A percentile compares a stretch with the other conserved stretches of the same genome.
Conservation (phyloP, 1,139 yeast genomes). For the Geotrichum aggregatum region DNA sequence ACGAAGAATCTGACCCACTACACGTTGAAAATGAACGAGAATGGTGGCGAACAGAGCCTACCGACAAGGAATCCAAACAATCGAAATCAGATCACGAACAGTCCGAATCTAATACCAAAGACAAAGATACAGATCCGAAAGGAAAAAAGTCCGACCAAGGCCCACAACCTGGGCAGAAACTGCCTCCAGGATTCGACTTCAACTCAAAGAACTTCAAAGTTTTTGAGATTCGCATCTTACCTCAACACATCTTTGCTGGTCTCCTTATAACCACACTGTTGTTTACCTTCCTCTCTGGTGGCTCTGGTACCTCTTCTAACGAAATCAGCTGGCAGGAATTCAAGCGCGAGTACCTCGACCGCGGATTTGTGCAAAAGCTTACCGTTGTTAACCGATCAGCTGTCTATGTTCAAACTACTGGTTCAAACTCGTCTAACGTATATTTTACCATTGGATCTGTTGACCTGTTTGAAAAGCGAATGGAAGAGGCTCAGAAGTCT, state of each 20-base stretch:
- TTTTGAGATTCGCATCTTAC: conserved; percentile 29
- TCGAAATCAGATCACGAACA: not conserved
- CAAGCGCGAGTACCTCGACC: conserved; percentile 73
- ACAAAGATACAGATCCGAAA: conserved; percentile 3
- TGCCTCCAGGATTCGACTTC: conserved; percentile 28
- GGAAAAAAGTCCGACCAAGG: conserved; percentile 7
- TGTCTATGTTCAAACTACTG: conserved; percentile 18
- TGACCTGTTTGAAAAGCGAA: conserved; percentile 81
- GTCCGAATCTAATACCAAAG: not conserved
- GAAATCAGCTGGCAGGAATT: conserved; percentile 86
- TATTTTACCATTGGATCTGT: conserved; percentile 85
- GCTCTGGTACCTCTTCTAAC: conserved; percentile 35
- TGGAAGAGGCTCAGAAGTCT: conserved; percentile 68
- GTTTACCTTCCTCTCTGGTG: conserved; percentile 33
- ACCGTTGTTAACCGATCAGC: conserved; percentile 57
- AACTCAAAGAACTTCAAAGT: conserved; percentile 24
- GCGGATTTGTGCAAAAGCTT: conserved; percentile 74
- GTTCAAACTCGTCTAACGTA: conserved; percentile 34
- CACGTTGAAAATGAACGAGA: conserved; percentile 12
- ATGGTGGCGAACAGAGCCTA: conserved; percentile 6
- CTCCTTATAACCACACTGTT: conserved; percentile 30
- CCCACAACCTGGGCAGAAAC: conserved; percentile 16
- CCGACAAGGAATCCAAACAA: not conserved
- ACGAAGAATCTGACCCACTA: not conserved
- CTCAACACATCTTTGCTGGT: conserved; percentile 34